These are phyloP conservation scores for Populus hybrid DNA, from an alignment of 441 rosid species.

Conservation along the genomic window DNA sequence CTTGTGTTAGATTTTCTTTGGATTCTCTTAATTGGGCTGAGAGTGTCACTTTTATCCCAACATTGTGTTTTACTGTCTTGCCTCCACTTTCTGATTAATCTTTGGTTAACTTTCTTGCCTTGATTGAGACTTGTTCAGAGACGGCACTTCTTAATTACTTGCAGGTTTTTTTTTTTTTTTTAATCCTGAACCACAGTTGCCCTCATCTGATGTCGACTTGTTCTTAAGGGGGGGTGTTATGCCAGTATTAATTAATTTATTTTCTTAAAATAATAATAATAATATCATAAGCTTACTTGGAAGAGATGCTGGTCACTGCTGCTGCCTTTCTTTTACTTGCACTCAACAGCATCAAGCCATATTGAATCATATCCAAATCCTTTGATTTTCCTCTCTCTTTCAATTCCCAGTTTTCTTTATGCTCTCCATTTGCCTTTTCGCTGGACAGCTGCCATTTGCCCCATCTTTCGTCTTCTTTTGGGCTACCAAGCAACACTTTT, in stretches of 20 bases:
- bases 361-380: too few relatives aligned
- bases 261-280: too few relatives aligned
- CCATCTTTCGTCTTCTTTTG: neutral
- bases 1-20: conserved; percentile 10
- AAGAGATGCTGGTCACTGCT: too few relatives aligned
- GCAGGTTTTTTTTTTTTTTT: too few relatives aligned
- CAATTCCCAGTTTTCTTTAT: too few relatives aligned
- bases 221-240: too few relatives aligned
- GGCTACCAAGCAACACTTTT: neutral
- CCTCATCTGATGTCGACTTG: too few relatives aligned
- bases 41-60: conserved; percentile 28
- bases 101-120: neutral
- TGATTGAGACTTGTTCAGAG: conserved; percentile 27
- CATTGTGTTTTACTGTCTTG: conserved; percentile 8
- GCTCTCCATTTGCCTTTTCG: neutral
- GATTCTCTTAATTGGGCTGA: conserved; percentile 15
- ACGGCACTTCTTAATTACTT: conserved; percentile 4
- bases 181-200: neutral
- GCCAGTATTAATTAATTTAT: too few relatives aligned
- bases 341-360: too few relatives aligned
- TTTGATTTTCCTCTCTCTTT: too few relatives aligned
- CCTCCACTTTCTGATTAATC: neutral
- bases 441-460: neutral
- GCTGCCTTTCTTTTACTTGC: too few relatives aligned
- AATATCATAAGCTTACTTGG: too few relatives aligned